Conservation (phyloP, 768 basidiomycete species). For the Auriscalpium microsporum region DNA sequence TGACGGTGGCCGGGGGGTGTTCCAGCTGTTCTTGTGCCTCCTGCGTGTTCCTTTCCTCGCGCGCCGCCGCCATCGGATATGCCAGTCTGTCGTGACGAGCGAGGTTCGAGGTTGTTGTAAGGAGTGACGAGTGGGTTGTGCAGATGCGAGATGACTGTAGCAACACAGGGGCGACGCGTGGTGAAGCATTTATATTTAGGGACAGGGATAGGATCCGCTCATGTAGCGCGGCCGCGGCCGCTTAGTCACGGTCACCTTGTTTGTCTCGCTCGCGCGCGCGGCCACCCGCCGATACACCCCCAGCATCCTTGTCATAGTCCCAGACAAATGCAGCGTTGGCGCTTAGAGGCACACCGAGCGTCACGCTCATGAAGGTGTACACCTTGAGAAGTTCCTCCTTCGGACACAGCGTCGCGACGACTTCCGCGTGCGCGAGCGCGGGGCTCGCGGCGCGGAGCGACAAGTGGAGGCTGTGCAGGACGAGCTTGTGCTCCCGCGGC, state of each 20-base stretch:
- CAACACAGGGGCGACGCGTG: too few species aligned
- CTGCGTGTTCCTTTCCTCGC: too few species aligned
- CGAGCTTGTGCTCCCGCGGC: slow-evolving; percentile 83
- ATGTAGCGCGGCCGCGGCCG: neutral
- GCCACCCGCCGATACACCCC: slow-evolving; percentile 66
- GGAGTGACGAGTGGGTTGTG: too few species aligned
- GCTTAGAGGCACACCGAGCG: slow-evolving; percentile 78
- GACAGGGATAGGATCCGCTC: neutral
- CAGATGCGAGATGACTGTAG: too few species aligned
- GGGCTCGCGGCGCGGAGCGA: slow-evolving; percentile 29
- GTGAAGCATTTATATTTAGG: too few species aligned
- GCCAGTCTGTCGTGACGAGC: too few species aligned
- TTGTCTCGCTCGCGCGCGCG: slow-evolving; percentile 18
- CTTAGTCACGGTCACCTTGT: slow-evolving; percentile 36
- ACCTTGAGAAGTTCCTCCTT: slow-evolving; percentile 87
- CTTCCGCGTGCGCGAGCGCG: slow-evolving; percentile 35
- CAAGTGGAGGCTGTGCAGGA: slow-evolving; percentile 56
- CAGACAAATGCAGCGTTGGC: slow-evolving; percentile 67
- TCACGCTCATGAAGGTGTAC: slow-evolving; percentile 76
- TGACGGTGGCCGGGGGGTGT: too few species aligned
- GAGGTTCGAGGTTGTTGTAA: too few species aligned
- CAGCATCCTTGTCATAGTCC: slow-evolving; percentile 75
- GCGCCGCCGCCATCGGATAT: too few species aligned
- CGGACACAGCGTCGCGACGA: slow-evolving; percentile 51
- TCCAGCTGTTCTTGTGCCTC: too few species aligned